phyloP scores from a whole-genome alignment of 495 filamentous ascomycete species.

The Neurospora sp. region DNA sequence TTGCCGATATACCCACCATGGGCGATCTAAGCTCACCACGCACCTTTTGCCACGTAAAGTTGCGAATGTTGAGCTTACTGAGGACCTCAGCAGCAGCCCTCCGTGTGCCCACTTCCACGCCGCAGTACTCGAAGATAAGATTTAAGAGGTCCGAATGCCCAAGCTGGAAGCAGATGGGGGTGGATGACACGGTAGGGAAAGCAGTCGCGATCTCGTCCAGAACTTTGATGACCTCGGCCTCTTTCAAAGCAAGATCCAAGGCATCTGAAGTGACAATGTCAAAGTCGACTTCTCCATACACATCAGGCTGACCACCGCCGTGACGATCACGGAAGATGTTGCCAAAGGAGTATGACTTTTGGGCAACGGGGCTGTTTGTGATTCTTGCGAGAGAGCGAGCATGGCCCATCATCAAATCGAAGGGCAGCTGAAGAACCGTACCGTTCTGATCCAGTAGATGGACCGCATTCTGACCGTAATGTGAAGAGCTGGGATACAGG shows the following conservation, averaged over 20 bases:
- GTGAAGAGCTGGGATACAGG: slow-evolving; percentile 70
- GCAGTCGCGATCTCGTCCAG: slow-evolving; percentile 80
- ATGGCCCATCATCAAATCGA: slow-evolving; percentile 82
- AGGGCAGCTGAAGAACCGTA: slow-evolving; percentile 80
- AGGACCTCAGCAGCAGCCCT: slow-evolving; percentile 70
- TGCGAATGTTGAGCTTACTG: slow-evolving; percentile 77
- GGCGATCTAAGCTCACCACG: slow-evolving; percentile 72
- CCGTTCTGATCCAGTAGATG: slow-evolving; percentile 74
- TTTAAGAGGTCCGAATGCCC: slow-evolving; percentile 82
- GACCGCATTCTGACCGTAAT: slow-evolving; percentile 59
- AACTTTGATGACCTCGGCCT: slow-evolving; percentile 92
- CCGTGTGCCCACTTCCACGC: slow-evolving; percentile 58
- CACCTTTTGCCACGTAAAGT: slow-evolving; percentile 78
- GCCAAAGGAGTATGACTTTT: slow-evolving; percentile 81
- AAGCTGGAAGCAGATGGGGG: slow-evolving; percentile 80
- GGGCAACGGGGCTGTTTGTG: slow-evolving; percentile 42
- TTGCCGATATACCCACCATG: slow-evolving; percentile 71
- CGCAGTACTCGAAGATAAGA: slow-evolving; percentile 78
- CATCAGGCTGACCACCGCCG: slow-evolving; percentile 66
- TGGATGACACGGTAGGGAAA: slow-evolving; percentile 62
- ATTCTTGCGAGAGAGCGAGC: slow-evolving; percentile 75
- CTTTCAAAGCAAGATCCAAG: slow-evolving; percentile 76
- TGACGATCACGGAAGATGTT: slow-evolving; percentile 74
- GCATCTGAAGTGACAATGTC: slow-evolving; percentile 79
- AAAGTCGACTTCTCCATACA: slow-evolving; percentile 85